Evolutionary conservation across 371 early-diverging fungal genomes (phyloP).

Genomic region (Mortierella sp.): DNA sequence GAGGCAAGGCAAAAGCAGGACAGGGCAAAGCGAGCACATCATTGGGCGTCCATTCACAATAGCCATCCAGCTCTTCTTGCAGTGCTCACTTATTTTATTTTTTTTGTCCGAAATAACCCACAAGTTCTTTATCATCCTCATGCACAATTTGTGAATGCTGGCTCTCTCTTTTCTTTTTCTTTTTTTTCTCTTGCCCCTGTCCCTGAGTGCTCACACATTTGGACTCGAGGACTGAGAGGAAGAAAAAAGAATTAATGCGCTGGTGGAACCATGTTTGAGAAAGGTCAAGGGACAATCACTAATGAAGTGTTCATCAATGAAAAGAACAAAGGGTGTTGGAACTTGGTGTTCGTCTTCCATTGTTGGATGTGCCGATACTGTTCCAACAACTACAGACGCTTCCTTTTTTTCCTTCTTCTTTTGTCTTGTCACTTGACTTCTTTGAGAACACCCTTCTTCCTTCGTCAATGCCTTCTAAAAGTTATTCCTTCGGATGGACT

Average conservation of each 20-base stretch:
- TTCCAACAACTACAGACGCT: no score
- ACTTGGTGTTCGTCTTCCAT: no score
- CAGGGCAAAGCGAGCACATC: not conserved
- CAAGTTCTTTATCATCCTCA: not conserved
- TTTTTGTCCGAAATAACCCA: not conserved
- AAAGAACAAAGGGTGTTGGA: no score
- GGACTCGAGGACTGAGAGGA: no score
- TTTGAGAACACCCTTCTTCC: not conserved
- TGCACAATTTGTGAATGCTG: not conserved
- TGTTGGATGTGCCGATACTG: not conserved
- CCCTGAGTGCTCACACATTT: no score
- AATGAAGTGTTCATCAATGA: no score
- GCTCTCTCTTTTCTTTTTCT: not conserved
- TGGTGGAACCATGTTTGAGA: not conserved
- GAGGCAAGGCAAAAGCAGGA: not conserved
- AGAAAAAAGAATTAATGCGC: not conserved
- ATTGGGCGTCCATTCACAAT: not conserved
- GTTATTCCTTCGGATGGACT: no score
- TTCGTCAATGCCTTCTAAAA: not conserved
- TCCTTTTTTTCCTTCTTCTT: no score
- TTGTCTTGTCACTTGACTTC: not conserved
- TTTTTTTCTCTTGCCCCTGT: no score
- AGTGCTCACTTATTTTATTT: not conserved
- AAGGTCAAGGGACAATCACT: no score
- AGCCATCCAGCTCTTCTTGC: not conserved